Conservation (phyloP, 1,139 yeast genomes). For the Yamadazyma diospyri region DNA sequence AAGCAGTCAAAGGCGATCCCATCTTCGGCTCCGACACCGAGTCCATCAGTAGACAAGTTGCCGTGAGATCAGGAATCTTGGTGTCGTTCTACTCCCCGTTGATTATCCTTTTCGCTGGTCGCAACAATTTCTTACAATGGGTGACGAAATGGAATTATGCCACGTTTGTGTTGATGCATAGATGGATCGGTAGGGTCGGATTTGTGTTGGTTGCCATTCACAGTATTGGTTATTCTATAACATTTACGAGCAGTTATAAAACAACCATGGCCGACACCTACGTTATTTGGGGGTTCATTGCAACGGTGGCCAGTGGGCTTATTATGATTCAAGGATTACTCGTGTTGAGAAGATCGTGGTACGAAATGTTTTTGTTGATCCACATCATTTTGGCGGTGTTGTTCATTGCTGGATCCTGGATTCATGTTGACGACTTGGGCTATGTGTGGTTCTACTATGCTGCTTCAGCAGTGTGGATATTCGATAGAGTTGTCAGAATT, state of each 20-base stretch:
- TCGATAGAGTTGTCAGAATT: conserved; percentile 54
- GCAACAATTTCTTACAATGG: conserved; percentile 56
- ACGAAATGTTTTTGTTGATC: conserved; percentile 59
- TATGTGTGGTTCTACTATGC: conserved; percentile 50
- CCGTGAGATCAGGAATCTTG: conserved; percentile 57
- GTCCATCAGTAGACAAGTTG: conserved; percentile 33
- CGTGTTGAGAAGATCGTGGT: conserved; percentile 50
- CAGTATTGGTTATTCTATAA: conserved; percentile 16
- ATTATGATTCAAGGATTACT: conserved; percentile 48
- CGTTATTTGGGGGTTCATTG: conserved; percentile 50
- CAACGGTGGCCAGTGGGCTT: conserved; percentile 32
- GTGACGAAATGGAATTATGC: conserved; percentile 61
- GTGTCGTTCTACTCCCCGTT: conserved; percentile 52
- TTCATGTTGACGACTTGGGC: conserved; percentile 49
- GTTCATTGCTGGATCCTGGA: conserved; percentile 57
- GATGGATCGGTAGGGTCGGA: conserved; percentile 54
- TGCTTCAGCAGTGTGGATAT: conserved; percentile 60
- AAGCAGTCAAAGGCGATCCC: conserved; percentile 25
- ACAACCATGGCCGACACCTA: conserved; percentile 20
- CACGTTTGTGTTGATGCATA: conserved; percentile 54
- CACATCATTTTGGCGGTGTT: conserved; percentile 58
- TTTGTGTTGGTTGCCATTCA: conserved; percentile 39
- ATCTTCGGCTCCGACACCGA: conserved; percentile 17
- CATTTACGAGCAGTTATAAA: conserved; percentile 26
- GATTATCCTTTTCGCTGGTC: conserved; percentile 54